Base-by-base conservation (phyloP, 2,329 filamentous ascomycete species). In the Pseudogymnoascus sp. region DNA sequence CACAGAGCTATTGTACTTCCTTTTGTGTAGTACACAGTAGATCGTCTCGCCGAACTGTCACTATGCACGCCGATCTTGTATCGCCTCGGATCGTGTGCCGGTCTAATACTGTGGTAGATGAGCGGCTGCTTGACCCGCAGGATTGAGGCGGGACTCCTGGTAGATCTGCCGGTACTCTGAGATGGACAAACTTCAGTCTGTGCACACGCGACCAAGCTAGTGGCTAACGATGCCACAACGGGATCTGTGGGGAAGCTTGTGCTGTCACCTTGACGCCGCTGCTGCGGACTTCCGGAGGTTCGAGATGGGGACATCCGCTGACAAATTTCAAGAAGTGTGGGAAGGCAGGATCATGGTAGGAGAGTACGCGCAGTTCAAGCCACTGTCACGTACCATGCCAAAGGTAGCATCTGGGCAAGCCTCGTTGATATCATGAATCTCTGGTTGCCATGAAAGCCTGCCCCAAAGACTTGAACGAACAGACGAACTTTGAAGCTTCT, bases 381-480 rank as follows among this genome's bases (percentile, higher is more conserved):
- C 27, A 33, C 48, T 55, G 48, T 55, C 48, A 55, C 48, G 48
- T 55, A 55, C 48, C 48, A 55, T 55, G 48, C 27, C 27, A 55
- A 33, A 31, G n/a, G 48, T 55, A 55, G 18, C 48, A 55, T 55
- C 29, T 12, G n/a, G n/a, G 7, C 48, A 55, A 55, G 48, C 48
- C 48, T 18, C 27, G 18, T 27, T 33, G 48, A 33, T 33, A 15
- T 31, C 27, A 7, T 12, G 29, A 12, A 18, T 9, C 27, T 8
- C 6, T 12, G 4, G n/a, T n/a, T 15, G n/a, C 2, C 27, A 52
- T 12, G 13, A 27, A 31, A 31, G 8, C 45, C 4, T 8, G 29
- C 25, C 12, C 25, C 42, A 48, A 15, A 13, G 25, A 27, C 5
- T 45, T 45, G 5, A 48, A n/a, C 21, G 9, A n/a, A 9, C 3